Percentiles rank a stretch among this genome's conserved stretches.
Evolutionary conservation across 257 asterid genomes (phyloP).

Genomic region (Solanum gandarillasii): DNA sequence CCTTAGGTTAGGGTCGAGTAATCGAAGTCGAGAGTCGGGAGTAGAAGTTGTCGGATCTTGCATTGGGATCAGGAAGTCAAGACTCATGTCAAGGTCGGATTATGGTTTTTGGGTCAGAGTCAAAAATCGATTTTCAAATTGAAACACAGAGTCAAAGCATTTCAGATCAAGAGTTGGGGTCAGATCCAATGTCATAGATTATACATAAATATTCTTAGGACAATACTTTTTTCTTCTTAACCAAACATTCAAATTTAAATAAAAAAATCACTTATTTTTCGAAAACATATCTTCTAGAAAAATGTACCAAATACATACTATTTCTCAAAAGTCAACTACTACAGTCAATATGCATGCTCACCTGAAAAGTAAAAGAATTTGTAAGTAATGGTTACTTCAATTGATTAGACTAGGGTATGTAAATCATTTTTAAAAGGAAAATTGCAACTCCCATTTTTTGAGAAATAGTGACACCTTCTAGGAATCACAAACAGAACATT

Average conservation of each 20-base stretch:
- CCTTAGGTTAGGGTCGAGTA: not conserved
- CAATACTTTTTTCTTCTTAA: not conserved
- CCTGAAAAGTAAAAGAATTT: not conserved
- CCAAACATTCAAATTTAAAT: not conserved
- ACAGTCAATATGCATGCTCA: not conserved
- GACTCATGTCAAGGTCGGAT: not conserved
- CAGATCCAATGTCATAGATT: not conserved
- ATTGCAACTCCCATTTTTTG: not conserved
- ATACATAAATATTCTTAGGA: not conserved
- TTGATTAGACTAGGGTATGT: not conserved
- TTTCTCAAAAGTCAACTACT: not conserved
- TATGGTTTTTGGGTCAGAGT: accelerated
- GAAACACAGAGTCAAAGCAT: not conserved
- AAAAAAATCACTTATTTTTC: not conserved
- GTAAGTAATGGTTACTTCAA: not conserved
- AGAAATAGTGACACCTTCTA: not conserved
- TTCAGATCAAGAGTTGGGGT: not conserved
- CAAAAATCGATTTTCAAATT: accelerated
- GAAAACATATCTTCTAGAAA: too few species aligned
- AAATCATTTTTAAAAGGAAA: not conserved
- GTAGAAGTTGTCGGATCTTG: not conserved
- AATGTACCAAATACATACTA: not conserved
- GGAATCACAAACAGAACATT: not conserved
- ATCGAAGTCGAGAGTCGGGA: not conserved
- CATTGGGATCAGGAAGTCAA: not conserved